Evolutionary conservation across 148 eudicot genomes (phyloP), one percentile per base, ranked within the genome.

Genomic region (Heliosperma pusillum): DNA sequence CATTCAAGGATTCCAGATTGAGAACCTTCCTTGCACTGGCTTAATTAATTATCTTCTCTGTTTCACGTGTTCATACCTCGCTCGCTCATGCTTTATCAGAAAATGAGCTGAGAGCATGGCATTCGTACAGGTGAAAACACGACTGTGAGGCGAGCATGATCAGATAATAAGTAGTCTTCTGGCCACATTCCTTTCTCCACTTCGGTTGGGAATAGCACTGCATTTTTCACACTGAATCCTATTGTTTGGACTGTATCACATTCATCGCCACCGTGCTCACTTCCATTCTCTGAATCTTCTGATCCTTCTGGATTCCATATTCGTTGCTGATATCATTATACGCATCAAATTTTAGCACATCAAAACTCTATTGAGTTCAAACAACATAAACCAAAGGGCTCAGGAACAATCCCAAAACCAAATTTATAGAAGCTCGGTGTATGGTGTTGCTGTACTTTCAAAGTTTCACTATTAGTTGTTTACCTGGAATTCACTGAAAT

Each of bases 151-250:
- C 97, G 94, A 70, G 99, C 99, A 83, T 96, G 99, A 76, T 96
- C 99, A 29, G 99, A 96, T 73, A 96, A 90, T 20, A 96, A 92
- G 77, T 92, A 96, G 71, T 96, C 92, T 80, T 96, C 95, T 1
- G 99, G 99, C 97, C 99, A 96, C 86, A 81, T 81, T 71, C 99
- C 99, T 82, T 88, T 96, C 86, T 92, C 99, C 20, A 89, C 97
- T 87, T 96, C 97, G 2, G 94, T 88, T 15, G 99, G 99, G 82
- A 87, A 96, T 26, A 96, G 91, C 66, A 90, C 97, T 40, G 97
- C 99, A 66, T 92, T 89, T 79, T 89, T 90, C 29, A 96, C 99
- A 68, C 91, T 89, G 76, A 92, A 96, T 53, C 99, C 99, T 21
- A 92, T 84, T 15, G 95, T 81, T 73, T 89, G 83, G 21, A 88